Percentiles rank a stretch among this genome's conserved stretches.
phyloP scores from a whole-genome alignment of 305 asterid species.

The Lippia alba region DNA sequence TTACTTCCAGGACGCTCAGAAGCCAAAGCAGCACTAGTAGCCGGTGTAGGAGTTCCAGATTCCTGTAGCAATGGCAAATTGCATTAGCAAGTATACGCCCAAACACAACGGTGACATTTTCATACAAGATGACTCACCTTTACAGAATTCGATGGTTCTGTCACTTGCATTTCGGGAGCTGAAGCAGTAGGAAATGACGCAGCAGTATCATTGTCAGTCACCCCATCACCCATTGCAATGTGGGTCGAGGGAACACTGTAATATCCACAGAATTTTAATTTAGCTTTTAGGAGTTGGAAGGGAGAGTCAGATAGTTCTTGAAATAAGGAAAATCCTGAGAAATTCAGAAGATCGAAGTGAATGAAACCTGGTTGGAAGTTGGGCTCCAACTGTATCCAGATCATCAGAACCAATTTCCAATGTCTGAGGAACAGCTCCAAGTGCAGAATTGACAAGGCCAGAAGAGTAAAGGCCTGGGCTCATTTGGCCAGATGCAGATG shows the following conservation, averaged over 20 bases:
- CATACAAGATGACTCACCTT: slow-evolving; percentile 56
- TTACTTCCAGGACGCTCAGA: slow-evolving; percentile 68
- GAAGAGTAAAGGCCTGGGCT: slow-evolving; percentile 61
- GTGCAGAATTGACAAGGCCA: slow-evolving; percentile 63
- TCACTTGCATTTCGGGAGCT: slow-evolving; percentile 60
- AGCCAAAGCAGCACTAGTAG: slow-evolving; percentile 57
- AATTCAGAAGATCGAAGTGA: slow-evolving; percentile 11
- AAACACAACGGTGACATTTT: slow-evolving; percentile 9
- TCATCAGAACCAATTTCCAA: slow-evolving; percentile 71
- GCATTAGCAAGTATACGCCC: slow-evolving; percentile 23
- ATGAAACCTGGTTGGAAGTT: slow-evolving; percentile 65
- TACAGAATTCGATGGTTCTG: slow-evolving; percentile 58
- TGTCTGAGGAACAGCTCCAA: slow-evolving; percentile 62
- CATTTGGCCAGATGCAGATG: slow-evolving; percentile 66
- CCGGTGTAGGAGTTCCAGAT: slow-evolving; percentile 56
- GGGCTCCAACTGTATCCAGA: slow-evolving; percentile 56
- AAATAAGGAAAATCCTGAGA: slow-evolving; percentile 4
- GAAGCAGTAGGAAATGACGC: slow-evolving; percentile 59
- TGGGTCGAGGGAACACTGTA: slow-evolving; percentile 67
- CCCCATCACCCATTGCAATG: slow-evolving; percentile 61
- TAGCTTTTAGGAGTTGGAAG: background rate
- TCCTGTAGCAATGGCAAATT: slow-evolving; percentile 53
- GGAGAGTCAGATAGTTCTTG: slow-evolving; percentile 12
- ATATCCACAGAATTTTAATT: slow-evolving; percentile 19
- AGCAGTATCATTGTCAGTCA: slow-evolving; percentile 58